Conservation (phyloP, 306 rosid genomes). For the Casuarina equisetifolia region DNA sequence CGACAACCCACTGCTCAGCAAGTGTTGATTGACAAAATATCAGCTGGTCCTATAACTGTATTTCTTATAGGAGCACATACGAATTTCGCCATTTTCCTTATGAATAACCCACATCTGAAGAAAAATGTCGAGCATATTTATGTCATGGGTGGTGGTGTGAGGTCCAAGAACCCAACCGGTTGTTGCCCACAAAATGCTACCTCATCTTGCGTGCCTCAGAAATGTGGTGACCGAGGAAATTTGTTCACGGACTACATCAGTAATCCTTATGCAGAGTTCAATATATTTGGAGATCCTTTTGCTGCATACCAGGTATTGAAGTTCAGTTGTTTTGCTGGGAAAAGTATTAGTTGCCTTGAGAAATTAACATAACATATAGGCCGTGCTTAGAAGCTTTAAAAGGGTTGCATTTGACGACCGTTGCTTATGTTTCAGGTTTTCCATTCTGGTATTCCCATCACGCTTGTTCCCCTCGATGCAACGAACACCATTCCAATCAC, state of each 20-base stretch:
- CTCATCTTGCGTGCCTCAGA: constrained; percentile 59
- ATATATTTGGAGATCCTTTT: constrained; percentile 86
- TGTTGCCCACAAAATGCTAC: constrained; percentile 77
- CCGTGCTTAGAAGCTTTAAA: neutral
- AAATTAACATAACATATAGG: neutral
- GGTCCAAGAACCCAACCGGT: constrained; percentile 81
- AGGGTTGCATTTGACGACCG: constrained; percentile 17
- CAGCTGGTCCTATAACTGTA: constrained; percentile 68
- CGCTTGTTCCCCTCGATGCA: constrained; percentile 93
- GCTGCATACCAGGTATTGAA: constrained; percentile 81
- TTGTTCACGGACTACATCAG: constrained; percentile 65
- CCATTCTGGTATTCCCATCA: constrained; percentile 92
- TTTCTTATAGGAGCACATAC: constrained; percentile 72
- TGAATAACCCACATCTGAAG: constrained; percentile 80
- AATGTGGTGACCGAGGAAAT: constrained; percentile 85
- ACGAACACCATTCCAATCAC: constrained; percentile 79
- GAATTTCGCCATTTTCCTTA: constrained; percentile 76
- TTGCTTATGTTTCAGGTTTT: constrained; percentile 50
- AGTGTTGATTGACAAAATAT: constrained; percentile 79
- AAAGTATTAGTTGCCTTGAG: neutral
- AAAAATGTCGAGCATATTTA: constrained; percentile 77
- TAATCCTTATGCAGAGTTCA: constrained; percentile 90
- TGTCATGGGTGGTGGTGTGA: constrained; percentile 92
- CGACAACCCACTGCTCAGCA: constrained; percentile 73
- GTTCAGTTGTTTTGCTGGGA: constrained; percentile 3